phyloP scores from a whole-genome alignment of 495 filamentous ascomycete species.

The Aspergillus heteromorphus region DNA sequence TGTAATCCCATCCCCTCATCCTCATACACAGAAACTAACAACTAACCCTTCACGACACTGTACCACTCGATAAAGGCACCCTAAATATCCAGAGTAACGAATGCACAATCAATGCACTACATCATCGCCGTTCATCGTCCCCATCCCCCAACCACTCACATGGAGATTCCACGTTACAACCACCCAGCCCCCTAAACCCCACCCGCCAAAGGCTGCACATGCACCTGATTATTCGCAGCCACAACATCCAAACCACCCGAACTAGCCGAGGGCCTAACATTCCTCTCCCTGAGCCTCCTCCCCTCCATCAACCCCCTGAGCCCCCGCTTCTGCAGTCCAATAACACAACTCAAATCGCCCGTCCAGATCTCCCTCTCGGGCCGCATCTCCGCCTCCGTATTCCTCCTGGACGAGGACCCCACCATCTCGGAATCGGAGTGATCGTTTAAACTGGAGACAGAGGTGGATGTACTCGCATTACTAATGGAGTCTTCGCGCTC shows the following conservation, averaged over 20 bases:
- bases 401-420: constrained; percentile 24
- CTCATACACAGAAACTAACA: too few relatives aligned
- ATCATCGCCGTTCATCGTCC: too few relatives aligned
- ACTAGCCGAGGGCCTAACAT: constrained; percentile 26
- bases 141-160: too few relatives aligned
- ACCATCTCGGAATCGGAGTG: constrained; percentile 38
- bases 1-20: too few relatives aligned
- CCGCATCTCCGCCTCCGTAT: constrained; percentile 29
- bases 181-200: too few relatives aligned
- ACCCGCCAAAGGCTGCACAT: too few relatives aligned
- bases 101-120: too few relatives aligned
- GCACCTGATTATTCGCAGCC: neutral
- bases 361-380: constrained; percentile 63
- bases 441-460: constrained; percentile 32
- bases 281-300: constrained; percentile 72
- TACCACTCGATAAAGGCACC: too few relatives aligned
- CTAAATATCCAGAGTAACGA: too few relatives aligned
- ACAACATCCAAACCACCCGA: neutral
- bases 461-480: constrained; percentile 38
- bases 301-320: constrained; percentile 94
- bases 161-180: too few relatives aligned
- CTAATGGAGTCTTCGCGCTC: constrained; percentile 42
- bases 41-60: too few relatives aligned
- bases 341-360: constrained; percentile 85
- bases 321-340: constrained; percentile 91